Percentiles rank a stretch among this genome's conserved stretches.
Evolutionary conservation across 495 filamentous ascomycete species (phyloP).

Genomic region (Wilcoxina mikolae): DNA sequence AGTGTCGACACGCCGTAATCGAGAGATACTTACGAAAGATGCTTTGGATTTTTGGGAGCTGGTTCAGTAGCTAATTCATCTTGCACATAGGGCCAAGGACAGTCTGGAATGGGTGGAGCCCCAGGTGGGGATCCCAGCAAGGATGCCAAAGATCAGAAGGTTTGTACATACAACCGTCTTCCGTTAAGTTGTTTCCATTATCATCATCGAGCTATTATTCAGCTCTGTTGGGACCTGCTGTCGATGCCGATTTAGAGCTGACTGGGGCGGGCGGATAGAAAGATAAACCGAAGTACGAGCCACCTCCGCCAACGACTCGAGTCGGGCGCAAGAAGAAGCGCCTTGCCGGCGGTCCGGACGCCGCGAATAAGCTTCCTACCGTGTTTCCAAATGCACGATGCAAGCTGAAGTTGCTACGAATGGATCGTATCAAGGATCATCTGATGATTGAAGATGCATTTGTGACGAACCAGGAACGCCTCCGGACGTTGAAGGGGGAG

Average conservation of each 20-base stretch:
- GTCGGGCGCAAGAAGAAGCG: conserved; percentile 92
- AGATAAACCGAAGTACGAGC: conserved; percentile 99
- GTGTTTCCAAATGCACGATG: conserved; percentile 92
- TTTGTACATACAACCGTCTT: conserved; percentile 38
- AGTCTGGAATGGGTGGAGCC: conserved; percentile 66
- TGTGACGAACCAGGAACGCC: conserved; percentile 92
- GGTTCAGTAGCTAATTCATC: neutral
- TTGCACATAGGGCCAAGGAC: conserved; percentile 57
- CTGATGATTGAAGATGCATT: conserved; percentile 94
- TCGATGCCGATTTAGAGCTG: conserved; percentile 1
- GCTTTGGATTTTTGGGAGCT: neutral
- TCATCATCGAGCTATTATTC: neutral
- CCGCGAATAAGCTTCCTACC: conserved; percentile 81
- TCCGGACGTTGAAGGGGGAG: conserved; percentile 74
- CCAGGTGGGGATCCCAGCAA: conserved; percentile 52
- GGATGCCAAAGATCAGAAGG: conserved; percentile 92
- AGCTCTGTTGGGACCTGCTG: no score
- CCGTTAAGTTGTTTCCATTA: neutral
- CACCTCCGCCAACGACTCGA: conserved; percentile 91
- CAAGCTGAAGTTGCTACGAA: conserved; percentile 88
- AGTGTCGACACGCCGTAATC: no score
- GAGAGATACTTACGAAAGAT: neutral
- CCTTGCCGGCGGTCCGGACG: conserved; percentile 78
- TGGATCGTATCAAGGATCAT: conserved; percentile 98
- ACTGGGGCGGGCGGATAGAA: conserved; percentile 49